Evolutionary conservation across 495 filamentous ascomycete genomes (phyloP), one percentile per base, ranked within the genome.

Genomic region (Corynascus novoguineensis): DNA sequence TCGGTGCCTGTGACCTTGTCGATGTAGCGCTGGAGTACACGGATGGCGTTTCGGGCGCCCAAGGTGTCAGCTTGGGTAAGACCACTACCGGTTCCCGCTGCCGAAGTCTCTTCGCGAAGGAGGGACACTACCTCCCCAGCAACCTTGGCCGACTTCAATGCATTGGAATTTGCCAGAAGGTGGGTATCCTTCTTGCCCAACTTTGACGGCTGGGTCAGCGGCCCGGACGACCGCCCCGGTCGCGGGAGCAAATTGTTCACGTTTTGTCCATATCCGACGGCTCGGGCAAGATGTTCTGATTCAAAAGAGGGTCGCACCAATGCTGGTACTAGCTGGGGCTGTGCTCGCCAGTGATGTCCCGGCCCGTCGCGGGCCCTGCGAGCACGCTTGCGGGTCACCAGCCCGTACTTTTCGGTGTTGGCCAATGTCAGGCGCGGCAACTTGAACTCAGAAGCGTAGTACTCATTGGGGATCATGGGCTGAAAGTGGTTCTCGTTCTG

Each of bases 381-480:
- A 14, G 22, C 24, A 17, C 19, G 51, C 11, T 58, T 38, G 6
- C 21, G 9, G 3, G 59, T 59, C 5, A 40, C 29, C 2, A 64
- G 51, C 21, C 28, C 22, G 53, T 64, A 64, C 21, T 45, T 32
- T 5, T 40, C 32, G 4, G 66, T 67, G 0, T 37, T n/a, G 12
- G 40, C 22, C 7, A 65, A 42, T 0, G 59, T 67, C 35, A 61
- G 22, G 11, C 64, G 64, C 8, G 66, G 66, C 5, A 65, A 52
- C 38, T 52, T 54, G 53, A 69, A 67, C 49, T 69, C 66, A 34
- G 42, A 64, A 9, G 49, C 35, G 8, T 57, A 38, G 41, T 53
- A 65, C 1, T 65, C 58, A 42, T 69, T 69, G 12, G 62, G 62
- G 32, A 64, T 29, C 55, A 67, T 58, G 15, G 66, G 66, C 24